Conservation (phyloP, 192 early-diverging fungal genomes). For the Podila verticillata region DNA sequence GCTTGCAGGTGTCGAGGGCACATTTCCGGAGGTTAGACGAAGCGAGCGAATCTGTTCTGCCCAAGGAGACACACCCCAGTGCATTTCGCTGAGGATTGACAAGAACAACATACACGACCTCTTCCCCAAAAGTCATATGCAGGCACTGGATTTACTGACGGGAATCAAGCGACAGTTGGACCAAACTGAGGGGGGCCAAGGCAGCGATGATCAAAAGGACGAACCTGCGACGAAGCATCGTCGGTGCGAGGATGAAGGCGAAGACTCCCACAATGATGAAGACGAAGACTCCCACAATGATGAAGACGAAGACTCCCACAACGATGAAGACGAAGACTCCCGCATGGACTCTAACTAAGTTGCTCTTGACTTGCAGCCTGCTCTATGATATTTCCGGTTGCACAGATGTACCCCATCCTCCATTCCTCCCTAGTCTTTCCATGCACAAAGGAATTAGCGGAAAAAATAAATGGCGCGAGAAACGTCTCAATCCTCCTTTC, state of each 20-base stretch:
- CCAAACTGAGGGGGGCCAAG: not conserved
- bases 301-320: no score
- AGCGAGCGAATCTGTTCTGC: slow-evolving; percentile 8
- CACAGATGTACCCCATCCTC: no score
- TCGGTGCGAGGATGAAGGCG: not conserved
- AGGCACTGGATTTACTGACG: slow-evolving; percentile 10
- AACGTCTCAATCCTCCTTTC: no score
- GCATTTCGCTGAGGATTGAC: slow-evolving; percentile 20
- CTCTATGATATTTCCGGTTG: no score
- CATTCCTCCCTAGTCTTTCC: no score
- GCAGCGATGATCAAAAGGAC: slow-evolving; percentile 4
- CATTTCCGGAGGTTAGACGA: slow-evolving; percentile 2
- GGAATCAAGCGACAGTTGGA: slow-evolving; percentile 12
- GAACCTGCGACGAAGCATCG: slow-evolving; percentile 4
- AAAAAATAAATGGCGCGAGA: no score
- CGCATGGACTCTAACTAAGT: no score
- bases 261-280: no score
- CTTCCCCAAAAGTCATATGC: slow-evolving; percentile 5
- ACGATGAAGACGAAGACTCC: no score
- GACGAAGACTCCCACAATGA: no score
- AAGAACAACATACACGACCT: slow-evolving; percentile 19
- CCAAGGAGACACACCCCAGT: slow-evolving; percentile 2
- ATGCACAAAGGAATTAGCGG: no score
- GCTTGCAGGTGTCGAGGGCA: slow-evolving; percentile 6
- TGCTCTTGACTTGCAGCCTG: no score